Conservation (phyloP, 345 rosid species). For the Noccaea bulbosa region DNA sequence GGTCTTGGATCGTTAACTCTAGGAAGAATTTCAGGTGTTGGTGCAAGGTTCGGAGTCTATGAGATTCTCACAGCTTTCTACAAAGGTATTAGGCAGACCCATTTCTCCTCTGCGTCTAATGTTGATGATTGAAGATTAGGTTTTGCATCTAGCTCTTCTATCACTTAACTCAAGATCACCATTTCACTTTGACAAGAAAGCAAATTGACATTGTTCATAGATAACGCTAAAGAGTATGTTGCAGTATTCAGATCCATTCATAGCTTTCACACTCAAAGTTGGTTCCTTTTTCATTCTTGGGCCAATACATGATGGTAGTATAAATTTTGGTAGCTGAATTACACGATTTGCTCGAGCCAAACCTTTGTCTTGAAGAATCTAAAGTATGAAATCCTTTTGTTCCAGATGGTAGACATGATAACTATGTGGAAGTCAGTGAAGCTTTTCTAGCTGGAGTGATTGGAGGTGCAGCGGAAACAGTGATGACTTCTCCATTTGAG, state of each 20-base stretch:
- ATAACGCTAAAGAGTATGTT: background rate
- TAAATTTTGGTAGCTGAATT: background rate
- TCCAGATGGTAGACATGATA: constrained; percentile 87
- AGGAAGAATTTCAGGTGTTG: constrained; percentile 71
- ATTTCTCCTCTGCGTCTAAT: constrained; percentile 13
- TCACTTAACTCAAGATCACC: background rate
- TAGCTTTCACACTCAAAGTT: constrained; percentile 2
- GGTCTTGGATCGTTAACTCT: constrained; percentile 71
- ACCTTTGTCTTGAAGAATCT: constrained; percentile 7
- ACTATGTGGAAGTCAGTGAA: constrained; percentile 64
- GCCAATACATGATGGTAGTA: background rate
- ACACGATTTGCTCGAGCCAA: background rate
- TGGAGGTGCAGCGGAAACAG: constrained; percentile 81
- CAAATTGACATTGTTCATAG: background rate
- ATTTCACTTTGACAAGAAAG: background rate
- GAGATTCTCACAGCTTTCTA: constrained; percentile 79
- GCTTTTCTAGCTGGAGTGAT: constrained; percentile 80
- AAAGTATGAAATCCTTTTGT: constrained; percentile 9
- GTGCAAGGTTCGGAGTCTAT: constrained; percentile 81
- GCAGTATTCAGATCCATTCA: background rate
- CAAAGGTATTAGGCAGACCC: constrained; percentile 57
- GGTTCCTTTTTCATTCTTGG: background rate
- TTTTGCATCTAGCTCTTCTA: constrained; percentile 18
- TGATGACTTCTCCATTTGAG: constrained; percentile 78
- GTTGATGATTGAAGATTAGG: background rate